These are phyloP conservation scores for Vigna reflexopilosa DNA, from an alignment of 306 rosid species.

Conservation along the genomic window DNA sequence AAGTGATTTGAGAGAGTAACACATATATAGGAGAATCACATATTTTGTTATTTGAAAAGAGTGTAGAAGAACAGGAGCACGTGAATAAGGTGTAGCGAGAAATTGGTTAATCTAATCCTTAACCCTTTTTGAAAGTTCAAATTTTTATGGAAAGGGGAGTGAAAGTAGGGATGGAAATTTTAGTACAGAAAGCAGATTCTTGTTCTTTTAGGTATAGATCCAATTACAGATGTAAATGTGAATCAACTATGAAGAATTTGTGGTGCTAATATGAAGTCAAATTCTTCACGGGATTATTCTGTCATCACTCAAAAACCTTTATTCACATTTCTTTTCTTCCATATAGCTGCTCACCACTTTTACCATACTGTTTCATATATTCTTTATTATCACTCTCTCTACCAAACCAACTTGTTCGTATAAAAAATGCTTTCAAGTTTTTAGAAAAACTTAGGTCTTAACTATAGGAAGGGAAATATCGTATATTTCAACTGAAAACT, in stretches of 20 bases:
- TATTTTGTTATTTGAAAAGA: neutral
- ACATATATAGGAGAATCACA: neutral
- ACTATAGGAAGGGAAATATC: neutral
- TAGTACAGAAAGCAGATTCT: constrained; percentile 3
- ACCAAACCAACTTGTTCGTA: neutral
- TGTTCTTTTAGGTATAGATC: constrained; percentile 23
- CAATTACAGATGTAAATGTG: neutral
- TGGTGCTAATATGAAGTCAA: neutral
- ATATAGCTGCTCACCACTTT: neutral
- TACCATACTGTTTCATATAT: neutral
- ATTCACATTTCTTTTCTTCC: neutral
- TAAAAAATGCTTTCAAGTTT: neutral
- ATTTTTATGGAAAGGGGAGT: neutral
- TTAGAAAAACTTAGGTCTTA: neutral
- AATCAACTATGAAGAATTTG: constrained; percentile 2
- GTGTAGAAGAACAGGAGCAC: too few relatives aligned
- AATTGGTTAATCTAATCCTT: neutral
- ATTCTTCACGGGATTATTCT: constrained; percentile 24
- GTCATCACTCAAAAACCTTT: neutral
- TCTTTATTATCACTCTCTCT: neutral
- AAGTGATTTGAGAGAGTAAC: neutral
- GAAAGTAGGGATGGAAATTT: neutral
- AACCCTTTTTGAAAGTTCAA: neutral
- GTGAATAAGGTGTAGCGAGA: neutral
- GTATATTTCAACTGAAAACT: too few relatives aligned